These are phyloP conservation scores for Phytophthora pseudosyringae DNA, from an alignment of 352 stramenopile genomes.

Conservation along the genomic window DNA sequence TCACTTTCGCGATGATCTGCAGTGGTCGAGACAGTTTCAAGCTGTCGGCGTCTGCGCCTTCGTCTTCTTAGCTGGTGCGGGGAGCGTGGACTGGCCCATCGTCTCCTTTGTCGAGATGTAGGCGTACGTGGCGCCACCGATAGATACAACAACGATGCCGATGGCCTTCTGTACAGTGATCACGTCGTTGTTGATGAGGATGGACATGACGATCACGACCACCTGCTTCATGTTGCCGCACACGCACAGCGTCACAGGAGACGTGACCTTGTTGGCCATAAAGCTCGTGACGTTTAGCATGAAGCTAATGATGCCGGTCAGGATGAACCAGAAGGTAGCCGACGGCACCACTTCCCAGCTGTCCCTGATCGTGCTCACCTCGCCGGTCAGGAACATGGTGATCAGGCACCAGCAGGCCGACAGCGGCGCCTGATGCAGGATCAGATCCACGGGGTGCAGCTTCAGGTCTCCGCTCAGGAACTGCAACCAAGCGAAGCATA, in stretches of 20 bases:
- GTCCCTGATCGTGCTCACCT: conserved; percentile 64
- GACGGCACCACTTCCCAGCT: conserved; percentile 70
- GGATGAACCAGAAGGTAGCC: conserved; percentile 75
- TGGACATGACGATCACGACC: conserved; percentile 83
- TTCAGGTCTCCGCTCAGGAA: conserved; percentile 94
- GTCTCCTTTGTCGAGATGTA: conserved; percentile 84
- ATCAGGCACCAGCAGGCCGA: conserved; percentile 91
- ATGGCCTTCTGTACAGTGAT: conserved; percentile 74
- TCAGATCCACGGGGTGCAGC: conserved; percentile 93
- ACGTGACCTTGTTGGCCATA: conserved; percentile 95
- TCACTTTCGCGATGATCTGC: conserved; percentile 15
- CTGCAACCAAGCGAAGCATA: conserved; percentile 19
- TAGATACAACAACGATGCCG: conserved; percentile 72
- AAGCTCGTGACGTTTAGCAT: conserved; percentile 95
- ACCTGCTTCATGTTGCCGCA: conserved; percentile 96
- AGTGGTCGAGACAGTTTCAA: conserved; percentile 17
- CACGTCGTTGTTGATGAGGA: conserved; percentile 76
- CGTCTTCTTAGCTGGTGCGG: conserved; percentile 40
- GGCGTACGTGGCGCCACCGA: conserved; percentile 71
- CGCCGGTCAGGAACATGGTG: conserved; percentile 81
- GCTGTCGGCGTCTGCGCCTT: conserved; percentile 32
- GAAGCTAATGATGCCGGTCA: conserved; percentile 92
- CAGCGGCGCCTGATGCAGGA: conserved; percentile 93
- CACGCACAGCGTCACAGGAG: conserved; percentile 94
- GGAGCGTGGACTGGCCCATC: conserved; percentile 53